Evolutionary conservation across 805 yeast species (phyloP).

Genomic region (Cephaloascus fragrans): DNA sequence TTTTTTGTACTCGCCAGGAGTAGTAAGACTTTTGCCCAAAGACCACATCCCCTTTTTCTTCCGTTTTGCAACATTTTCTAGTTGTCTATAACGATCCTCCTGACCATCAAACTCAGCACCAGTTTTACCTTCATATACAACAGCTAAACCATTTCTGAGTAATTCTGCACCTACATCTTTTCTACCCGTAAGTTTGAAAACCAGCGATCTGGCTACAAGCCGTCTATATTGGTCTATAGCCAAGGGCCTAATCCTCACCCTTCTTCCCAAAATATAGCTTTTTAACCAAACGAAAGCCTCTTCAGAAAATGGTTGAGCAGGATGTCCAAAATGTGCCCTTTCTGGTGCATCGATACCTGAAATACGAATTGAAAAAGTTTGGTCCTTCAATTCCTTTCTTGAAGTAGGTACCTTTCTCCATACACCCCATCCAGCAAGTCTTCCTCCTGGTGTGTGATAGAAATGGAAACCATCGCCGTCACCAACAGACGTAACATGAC

Average conservation of each 20-base stretch:
- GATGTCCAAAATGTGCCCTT: constrained; percentile 86
- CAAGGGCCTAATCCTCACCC: constrained; percentile 68
- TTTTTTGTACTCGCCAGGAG: constrained; percentile 77
- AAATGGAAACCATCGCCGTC: constrained; percentile 94
- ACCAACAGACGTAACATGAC: constrained; percentile 83
- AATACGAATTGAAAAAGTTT: constrained; percentile 72
- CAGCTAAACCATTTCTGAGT: constrained; percentile 74
- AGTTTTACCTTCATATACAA: constrained; percentile 75
- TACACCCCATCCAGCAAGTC: constrained; percentile 91
- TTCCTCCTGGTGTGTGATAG: constrained; percentile 91
- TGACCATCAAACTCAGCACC: constrained; percentile 83
- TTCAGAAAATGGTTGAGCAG: constrained; percentile 79
- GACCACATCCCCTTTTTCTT: constrained; percentile 64
- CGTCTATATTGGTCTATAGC: constrained; percentile 83
- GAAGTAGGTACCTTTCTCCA: constrained; percentile 52
- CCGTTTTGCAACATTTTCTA: constrained; percentile 52
- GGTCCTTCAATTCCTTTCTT: constrained; percentile 37
- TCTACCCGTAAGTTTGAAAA: constrained; percentile 46
- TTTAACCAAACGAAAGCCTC: constrained; percentile 81
- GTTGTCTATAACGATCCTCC: constrained; percentile 46
- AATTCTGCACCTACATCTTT: constrained; percentile 82
- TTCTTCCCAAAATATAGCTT: constrained; percentile 50
- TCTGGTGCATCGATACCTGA: constrained; percentile 98
- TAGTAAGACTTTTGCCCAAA: constrained; percentile 35
- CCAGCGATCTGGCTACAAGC: constrained; percentile 72